phyloP scores from a whole-genome alignment of 345 rosid species.

The Arabidopsis thaliana region TAIR10.1 NC_003076.8:1792001-1792500 shows the following conservation, averaged over 20 bases:
- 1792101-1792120: constrained; percentile 20
- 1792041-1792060: constrained; percentile 42
- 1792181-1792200: neutral
- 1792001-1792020: constrained; percentile 8
- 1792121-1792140: constrained; percentile 3
- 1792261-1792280: constrained; percentile 6
- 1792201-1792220: neutral
- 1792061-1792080: constrained; percentile 8
- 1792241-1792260: neutral
- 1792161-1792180: constrained; percentile 15
- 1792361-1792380: constrained; percentile 48
- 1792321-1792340: too few relatives aligned
- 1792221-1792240: neutral
- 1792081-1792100: constrained; percentile 39
- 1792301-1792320: neutral
- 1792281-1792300: neutral
- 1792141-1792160: neutral
- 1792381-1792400: constrained; percentile 47
- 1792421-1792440: constrained; percentile 45
- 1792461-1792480: constrained; percentile 31
- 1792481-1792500: constrained; percentile 41
- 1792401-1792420: constrained; percentile 41
- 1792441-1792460: constrained; percentile 35
- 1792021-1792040: constrained; percentile 39
- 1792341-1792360: neutral